Evolutionary conservation across 164 flowering plant species (phyloP), one percentile per base, ranked within the genome.

Genomic region (Vitis rupestris): DNA sequence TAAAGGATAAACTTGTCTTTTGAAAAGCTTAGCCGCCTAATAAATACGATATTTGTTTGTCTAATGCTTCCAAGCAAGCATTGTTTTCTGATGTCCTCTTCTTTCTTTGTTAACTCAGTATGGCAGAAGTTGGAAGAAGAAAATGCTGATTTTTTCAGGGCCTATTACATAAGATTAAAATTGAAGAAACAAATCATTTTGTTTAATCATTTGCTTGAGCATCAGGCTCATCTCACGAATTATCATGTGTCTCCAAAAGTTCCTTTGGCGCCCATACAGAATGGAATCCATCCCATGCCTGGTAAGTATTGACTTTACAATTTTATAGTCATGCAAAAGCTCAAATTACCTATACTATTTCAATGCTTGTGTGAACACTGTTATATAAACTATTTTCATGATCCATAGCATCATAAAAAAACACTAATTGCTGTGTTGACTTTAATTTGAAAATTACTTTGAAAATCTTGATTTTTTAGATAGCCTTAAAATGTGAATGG

Each of bases 81-180:
- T 15, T 11, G 2, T 69, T 27, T 12, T 48, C 67, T 76, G 50
- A 67, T 70, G 14, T 64, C 6, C 31, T 13, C 31, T 57, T 13
- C 64, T 75, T 64, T 69, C 8, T 67, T 69, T 59, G 4, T 67
- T 70, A 29, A 63, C 70, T 27, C 78, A 95, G 99, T 95, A 9
- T 95, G 99, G 99, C 98, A 95, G 90, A 95, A 95, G 80, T 65
- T 93, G 82, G 98, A 95, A 83, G 98, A 95, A 82, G 97, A 93
- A 81, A 95, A 95, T 87, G 88, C 93, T 9, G 99, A 93, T 55
- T 95, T 95, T 75, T 95, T 95, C 86, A 85, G 92, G 78, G 97
- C 98, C 1, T 95, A 95, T 71, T 91, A 91, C 81, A 88, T 91
- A 68, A 87, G 99, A 81, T 80, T 95, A 58, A 88, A 92, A 77